A percentile compares a stretch with the other conserved stretches of the same genome.
Conservation (phyloP, 75 land plant genomes). For the Cunninghamia lanceolata region DNA sequence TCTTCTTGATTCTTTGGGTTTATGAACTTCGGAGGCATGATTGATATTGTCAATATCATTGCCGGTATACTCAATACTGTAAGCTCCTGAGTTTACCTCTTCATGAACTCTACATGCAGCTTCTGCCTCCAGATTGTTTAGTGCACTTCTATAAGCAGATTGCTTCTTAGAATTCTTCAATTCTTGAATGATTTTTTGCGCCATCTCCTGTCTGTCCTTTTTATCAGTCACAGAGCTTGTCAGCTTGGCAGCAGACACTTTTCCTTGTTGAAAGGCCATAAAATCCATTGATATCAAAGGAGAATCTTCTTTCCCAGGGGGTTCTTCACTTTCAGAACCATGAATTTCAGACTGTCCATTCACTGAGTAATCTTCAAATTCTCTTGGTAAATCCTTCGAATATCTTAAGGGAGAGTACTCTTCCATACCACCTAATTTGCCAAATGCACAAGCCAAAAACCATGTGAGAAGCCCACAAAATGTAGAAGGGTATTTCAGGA, state of each 20-base stretch:
- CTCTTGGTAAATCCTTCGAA: not conserved
- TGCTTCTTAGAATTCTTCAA: not conserved
- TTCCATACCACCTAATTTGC: not conserved
- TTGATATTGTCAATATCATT: not conserved
- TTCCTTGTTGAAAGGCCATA: slow-evolving; percentile 8
- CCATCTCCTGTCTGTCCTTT: not conserved
- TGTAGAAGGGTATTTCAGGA: not conserved
- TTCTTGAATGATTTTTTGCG: not conserved
- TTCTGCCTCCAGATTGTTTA: not conserved
- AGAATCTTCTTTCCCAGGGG: not conserved
- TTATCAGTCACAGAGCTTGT: not conserved
- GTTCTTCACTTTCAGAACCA: not conserved
- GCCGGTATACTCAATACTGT: not conserved
- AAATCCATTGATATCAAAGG: not conserved
- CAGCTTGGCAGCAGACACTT: not conserved
- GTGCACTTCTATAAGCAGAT: not conserved
- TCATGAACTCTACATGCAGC: not conserved
- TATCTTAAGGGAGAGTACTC: not conserved
- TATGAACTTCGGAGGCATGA: not conserved
- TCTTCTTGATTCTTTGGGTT: not conserved
- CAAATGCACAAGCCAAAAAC: not conserved
- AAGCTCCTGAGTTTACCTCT: not conserved
- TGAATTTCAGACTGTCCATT: not conserved
- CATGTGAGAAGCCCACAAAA: not conserved
- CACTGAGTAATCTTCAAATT: not conserved